Base-by-base conservation (phyloP, 805 yeast species). In the Zygoascus ofunaensis region DNA sequence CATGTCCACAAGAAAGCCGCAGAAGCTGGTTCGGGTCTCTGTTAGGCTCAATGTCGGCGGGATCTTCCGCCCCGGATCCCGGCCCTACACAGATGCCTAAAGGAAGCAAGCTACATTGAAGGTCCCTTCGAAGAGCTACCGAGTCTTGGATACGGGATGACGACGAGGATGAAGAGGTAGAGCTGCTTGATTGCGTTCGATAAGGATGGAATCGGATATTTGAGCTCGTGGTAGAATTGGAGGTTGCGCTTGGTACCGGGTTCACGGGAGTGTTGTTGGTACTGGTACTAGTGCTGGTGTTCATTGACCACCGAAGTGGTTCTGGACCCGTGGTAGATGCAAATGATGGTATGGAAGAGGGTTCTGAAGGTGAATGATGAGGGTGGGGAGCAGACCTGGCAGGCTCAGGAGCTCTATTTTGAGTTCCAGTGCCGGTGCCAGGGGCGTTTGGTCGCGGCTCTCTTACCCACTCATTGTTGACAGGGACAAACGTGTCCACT, bases 1-100 rank as follows among this genome's bases (percentile, higher is more conserved):
- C 57, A 45, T 59, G 63, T 8, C 62, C 61, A 34, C 63, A 59
- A 4, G 43, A 48, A 10, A 59, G 46, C 20, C 56, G 44, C n/a
- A 58, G 43, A 19, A 50, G 34, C 36, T 36, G 44, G 15, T 28
- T 17, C 3, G 28, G 37, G 10, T 40, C 41, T 18, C 28, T 10
- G 15, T 36, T 24, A 10, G 18, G 30, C 5, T 30, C 45, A 30
- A 32, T 17, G 19, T 38, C 37, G 26, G 20, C 45, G 7, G 7
- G 10, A 26, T 26, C 30, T 26, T 26, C 30, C 12, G 30, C 30
- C 12, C 30, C 30, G 10, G 30, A 26, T 12, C 30, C 30, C 4
- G 24, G 44, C 20, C 44, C 46, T 22, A 54, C 54, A 45, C 60
- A 57, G 36, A 56, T 43, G 2, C 59, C 56, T 26, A 58, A 37